These are phyloP conservation scores for Thoreauomyces humboldtii DNA, from an alignment of 192 early-diverging fungal genomes.

Conservation along the genomic window DNA sequence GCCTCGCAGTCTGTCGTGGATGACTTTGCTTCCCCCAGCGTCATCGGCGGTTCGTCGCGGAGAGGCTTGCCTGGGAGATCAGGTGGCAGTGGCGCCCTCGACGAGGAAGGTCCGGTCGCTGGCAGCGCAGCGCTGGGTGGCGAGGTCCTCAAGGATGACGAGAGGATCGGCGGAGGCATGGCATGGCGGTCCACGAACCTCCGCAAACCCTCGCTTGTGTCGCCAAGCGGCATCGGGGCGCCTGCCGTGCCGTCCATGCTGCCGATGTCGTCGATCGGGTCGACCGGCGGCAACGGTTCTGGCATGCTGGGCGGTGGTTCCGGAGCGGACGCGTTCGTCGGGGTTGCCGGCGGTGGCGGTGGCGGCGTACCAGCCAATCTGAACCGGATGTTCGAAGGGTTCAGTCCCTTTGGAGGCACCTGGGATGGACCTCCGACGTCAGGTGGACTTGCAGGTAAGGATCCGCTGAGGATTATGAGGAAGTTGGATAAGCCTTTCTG, in stretches of 20 bases:
- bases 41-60: neutral
- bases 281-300: too few relatives aligned
- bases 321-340: neutral
- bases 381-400: slow-evolving; percentile 19
- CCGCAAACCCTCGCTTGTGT: neutral
- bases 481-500: neutral
- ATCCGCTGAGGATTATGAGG: too few relatives aligned
- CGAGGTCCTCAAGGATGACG: slow-evolving; percentile 32
- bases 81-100: neutral
- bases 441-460: too few relatives aligned
- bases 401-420: slow-evolving; percentile 6
- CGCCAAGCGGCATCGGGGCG: neutral
- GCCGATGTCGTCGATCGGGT: neutral
- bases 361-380: neutral
- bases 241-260: neutral
- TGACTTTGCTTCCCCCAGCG: neutral
- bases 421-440: neutral
- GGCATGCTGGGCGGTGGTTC: too few relatives aligned
- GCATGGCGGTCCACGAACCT: slow-evolving; percentile 10
- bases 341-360: neutral
- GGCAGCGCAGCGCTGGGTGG: slow-evolving; percentile 31
- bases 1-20: too few relatives aligned
- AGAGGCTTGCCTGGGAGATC: neutral
- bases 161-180: slow-evolving; percentile 26
- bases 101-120: slow-evolving; percentile 27